These are phyloP conservation scores for Naganishia liquefaciens DNA, from an alignment of 1,284 basidiomycete genomes.

Conservation along the genomic window DNA sequence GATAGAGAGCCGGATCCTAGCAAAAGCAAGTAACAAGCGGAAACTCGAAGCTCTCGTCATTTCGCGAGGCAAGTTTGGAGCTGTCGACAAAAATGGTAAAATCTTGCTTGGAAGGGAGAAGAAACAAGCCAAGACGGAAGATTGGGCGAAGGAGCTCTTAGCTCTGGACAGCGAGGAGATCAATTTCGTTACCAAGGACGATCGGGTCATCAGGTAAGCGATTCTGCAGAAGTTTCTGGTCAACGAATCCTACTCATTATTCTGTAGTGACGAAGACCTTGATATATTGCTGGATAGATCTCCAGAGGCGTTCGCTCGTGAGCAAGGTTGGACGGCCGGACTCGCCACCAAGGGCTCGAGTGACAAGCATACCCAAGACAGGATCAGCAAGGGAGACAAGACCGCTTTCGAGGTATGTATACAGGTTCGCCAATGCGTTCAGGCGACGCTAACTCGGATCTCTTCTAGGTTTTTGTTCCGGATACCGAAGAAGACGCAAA, in stretches of 20 bases:
- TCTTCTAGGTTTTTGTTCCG: conserved; percentile 65
- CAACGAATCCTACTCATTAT: too few relatives aligned
- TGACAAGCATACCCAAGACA: conserved; percentile 48
- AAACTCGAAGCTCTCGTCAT: conserved; percentile 92
- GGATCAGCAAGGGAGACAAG: conserved; percentile 51
- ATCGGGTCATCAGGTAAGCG: conserved; percentile 67
- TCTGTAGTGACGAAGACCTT: conserved; percentile 74
- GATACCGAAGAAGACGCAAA: conserved; percentile 65
- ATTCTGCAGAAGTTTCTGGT: not conserved
- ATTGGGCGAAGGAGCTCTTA: conserved; percentile 77
- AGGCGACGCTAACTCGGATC: not conserved
- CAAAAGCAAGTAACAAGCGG: conserved; percentile 81
- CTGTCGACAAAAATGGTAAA: conserved; percentile 59
- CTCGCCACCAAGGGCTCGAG: conserved; percentile 45
- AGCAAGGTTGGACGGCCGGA: conserved; percentile 69
- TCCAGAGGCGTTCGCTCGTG: conserved; percentile 73
- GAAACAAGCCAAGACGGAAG: conserved; percentile 63
- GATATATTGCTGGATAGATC: conserved; percentile 78
- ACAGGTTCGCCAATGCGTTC: not conserved
- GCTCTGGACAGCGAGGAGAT: conserved; percentile 85
- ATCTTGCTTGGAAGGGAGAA: conserved; percentile 57
- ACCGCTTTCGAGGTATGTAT: conserved; percentile 67
- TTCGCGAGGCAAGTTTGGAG: conserved; percentile 75
- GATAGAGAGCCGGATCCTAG: conserved; percentile 86
- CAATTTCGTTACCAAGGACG: conserved; percentile 73